phyloP scores from a whole-genome alignment of 2,329 filamentous ascomycete species.

The Didymella segeticola region DNA sequence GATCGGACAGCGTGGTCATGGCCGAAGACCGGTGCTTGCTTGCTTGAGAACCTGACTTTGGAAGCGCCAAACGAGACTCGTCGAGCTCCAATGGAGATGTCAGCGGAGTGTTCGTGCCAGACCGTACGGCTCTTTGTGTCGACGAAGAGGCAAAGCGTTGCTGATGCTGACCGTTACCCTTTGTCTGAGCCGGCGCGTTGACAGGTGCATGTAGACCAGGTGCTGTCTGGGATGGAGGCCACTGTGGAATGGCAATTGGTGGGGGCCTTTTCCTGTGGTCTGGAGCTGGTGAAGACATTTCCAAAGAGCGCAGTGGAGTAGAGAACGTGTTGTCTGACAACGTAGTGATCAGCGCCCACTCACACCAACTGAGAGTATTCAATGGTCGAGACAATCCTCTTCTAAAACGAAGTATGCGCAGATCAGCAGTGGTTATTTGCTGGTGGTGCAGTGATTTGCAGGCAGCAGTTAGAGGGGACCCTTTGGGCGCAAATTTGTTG shows the following conservation, averaged over 20 bases:
- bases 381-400: too few species aligned
- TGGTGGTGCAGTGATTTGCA: neutral
- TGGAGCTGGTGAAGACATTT: conserved; percentile 24
- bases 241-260: conserved; percentile 29
- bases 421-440: neutral
- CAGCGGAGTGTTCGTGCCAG: conserved; percentile 15
- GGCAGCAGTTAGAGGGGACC: conserved; percentile 8
- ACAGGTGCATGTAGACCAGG: conserved; percentile 29
- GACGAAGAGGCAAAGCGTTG: conserved; percentile 19
- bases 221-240: conserved; percentile 15
- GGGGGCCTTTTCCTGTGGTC: conserved; percentile 38
- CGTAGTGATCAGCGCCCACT: neutral
- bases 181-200: conserved; percentile 13
- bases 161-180: conserved; percentile 13
- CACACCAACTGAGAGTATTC: neutral
- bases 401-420: neutral
- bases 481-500: conserved; percentile 9
- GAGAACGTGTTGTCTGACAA: neutral
- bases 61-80: conserved; percentile 8
- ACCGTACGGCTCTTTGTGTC: conserved; percentile 13
- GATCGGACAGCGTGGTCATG: conserved; percentile 30
- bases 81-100: conserved; percentile 22
- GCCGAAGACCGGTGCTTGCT: conserved; percentile 24
- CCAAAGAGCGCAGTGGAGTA: neutral
- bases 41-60: conserved; percentile 24